A percentile compares a stretch with the other conserved stretches of the same genome.
Evolutionary conservation across 352 stramenopile species (phyloP).

Genomic region (Phytophthora boehmeriae): DNA sequence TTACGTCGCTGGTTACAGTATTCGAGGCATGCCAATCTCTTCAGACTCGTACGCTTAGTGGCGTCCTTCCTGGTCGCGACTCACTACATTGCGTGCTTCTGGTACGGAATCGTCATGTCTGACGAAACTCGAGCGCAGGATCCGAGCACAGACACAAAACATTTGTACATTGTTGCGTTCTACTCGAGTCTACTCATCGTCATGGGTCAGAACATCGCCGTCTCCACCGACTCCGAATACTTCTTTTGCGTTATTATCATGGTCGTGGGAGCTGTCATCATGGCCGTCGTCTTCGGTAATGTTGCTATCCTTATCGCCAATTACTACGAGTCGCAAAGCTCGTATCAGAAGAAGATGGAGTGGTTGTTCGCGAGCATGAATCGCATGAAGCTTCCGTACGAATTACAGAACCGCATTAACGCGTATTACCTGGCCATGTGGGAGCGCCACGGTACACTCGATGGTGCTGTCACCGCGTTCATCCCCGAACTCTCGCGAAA

Average conservation of each 20-base stretch:
- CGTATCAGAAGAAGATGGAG: constrained; percentile 88
- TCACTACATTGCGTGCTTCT: constrained; percentile 83
- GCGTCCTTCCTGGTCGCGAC: constrained; percentile 74
- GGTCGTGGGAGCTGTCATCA: constrained; percentile 75
- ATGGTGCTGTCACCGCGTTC: constrained; percentile 76
- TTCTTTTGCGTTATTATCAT: constrained; percentile 74
- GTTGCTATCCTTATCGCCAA: constrained; percentile 87
- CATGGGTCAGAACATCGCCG: constrained; percentile 77
- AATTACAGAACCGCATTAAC: constrained; percentile 85
- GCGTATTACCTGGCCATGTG: constrained; percentile 90
- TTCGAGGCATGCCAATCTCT: constrained; percentile 78
- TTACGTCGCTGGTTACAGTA: constrained; percentile 83
- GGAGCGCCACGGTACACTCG: constrained; percentile 80
- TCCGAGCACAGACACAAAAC: constrained; percentile 26
- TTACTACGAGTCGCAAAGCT: constrained; percentile 86
- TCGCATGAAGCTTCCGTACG: constrained; percentile 74
- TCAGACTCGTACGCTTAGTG: constrained; percentile 72
- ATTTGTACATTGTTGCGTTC: constrained; percentile 72
- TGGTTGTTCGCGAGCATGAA: constrained; percentile 87
- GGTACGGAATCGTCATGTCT: constrained; percentile 66
- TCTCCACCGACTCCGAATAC: constrained; percentile 76
- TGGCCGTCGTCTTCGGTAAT: constrained; percentile 89
- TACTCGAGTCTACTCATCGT: constrained; percentile 77
- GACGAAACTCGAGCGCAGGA: constrained; percentile 51
- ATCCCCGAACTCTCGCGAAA: constrained; percentile 84